Percentiles rank a stretch among this genome's conserved stretches.
Evolutionary conservation across 495 filamentous ascomycete genomes (phyloP).

Genomic region (Penicillium daleae): DNA sequence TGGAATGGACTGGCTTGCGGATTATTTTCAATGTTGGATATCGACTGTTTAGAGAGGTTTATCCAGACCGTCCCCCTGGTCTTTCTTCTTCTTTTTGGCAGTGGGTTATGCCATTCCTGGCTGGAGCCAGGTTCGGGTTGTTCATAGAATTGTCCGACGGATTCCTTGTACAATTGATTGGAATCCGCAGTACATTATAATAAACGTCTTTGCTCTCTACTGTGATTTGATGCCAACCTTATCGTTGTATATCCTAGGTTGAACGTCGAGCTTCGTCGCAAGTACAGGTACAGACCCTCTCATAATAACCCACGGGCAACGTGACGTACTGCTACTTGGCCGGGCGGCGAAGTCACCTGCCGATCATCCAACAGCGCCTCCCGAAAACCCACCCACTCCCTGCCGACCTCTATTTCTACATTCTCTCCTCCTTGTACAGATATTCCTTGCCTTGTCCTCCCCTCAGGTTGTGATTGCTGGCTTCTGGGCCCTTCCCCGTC

Average conservation of each 20-base stretch:
- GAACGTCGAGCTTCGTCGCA: background rate
- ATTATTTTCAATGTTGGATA: background rate
- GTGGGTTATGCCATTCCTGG: slow-evolving; percentile 10
- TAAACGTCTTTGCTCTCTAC: slow-evolving; percentile 6
- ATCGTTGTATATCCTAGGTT: background rate
- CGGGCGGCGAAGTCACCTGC: slow-evolving; percentile 36
- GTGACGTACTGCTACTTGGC: slow-evolving; percentile 31
- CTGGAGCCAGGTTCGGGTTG: slow-evolving; percentile 16
- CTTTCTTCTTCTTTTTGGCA: slow-evolving; percentile 4
- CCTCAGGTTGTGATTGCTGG: slow-evolving; percentile 1
- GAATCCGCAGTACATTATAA: slow-evolving; percentile 11
- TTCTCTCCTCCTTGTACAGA: slow-evolving; percentile 13
- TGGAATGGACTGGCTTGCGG: background rate
- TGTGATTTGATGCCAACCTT: background rate
- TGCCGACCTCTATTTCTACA: slow-evolving; percentile 5
- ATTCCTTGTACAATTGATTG: slow-evolving; percentile 23
- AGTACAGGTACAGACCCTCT: slow-evolving; percentile 19
- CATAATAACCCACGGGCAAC: slow-evolving; percentile 10
- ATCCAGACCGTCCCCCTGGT: background rate
- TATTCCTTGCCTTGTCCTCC: background rate
- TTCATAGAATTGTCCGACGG: slow-evolving; percentile 27
- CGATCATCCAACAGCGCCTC: slow-evolving; percentile 22
- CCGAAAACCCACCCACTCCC: slow-evolving; percentile 16
- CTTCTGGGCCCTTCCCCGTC: slow-evolving; percentile 1
- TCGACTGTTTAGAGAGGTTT: background rate